Evolutionary conservation across 306 rosid species (phyloP).

Genomic region (Canavalia ensiformis): DNA sequence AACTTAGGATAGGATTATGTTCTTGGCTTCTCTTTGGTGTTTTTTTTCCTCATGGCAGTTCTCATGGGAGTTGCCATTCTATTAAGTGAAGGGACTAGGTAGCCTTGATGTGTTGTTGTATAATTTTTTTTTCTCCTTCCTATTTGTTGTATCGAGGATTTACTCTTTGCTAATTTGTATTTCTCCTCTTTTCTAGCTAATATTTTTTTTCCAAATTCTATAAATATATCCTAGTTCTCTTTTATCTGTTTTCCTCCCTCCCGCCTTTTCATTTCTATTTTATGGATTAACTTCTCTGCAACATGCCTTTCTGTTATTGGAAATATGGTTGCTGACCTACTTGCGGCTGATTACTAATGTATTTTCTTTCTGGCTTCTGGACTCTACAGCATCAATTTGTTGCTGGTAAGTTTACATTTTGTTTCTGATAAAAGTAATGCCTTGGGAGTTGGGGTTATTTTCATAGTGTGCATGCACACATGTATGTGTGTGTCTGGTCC

Average conservation of each 20-base stretch:
- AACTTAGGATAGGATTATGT: not conserved
- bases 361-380: slow-evolving; percentile 60
- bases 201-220: not conserved
- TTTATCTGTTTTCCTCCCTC: slow-evolving; percentile 24
- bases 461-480: not conserved
- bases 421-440: slow-evolving; percentile 33
- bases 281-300: slow-evolving; percentile 49
- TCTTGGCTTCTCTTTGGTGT: slow-evolving; percentile 2
- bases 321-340: slow-evolving; percentile 49
- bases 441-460: slow-evolving; percentile 13
- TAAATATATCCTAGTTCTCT: not conserved
- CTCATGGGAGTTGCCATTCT: slow-evolving; percentile 2
- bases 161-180: not conserved
- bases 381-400: slow-evolving; percentile 94
- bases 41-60: not conserved
- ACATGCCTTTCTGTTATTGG: slow-evolving; percentile 56
- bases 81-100: not conserved
- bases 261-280: slow-evolving; percentile 2
- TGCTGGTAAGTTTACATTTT: slow-evolving; percentile 79
- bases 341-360: slow-evolving; percentile 56
- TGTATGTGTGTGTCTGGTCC: not conserved
- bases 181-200: slow-evolving; percentile 33
- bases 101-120: not conserved
- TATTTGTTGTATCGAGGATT: slow-evolving; percentile 1
- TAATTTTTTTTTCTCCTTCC: not conserved